Evolutionary conservation across 164 flowering plant genomes (phyloP).

Genomic region (Magnolia kwangsiensis): DNA sequence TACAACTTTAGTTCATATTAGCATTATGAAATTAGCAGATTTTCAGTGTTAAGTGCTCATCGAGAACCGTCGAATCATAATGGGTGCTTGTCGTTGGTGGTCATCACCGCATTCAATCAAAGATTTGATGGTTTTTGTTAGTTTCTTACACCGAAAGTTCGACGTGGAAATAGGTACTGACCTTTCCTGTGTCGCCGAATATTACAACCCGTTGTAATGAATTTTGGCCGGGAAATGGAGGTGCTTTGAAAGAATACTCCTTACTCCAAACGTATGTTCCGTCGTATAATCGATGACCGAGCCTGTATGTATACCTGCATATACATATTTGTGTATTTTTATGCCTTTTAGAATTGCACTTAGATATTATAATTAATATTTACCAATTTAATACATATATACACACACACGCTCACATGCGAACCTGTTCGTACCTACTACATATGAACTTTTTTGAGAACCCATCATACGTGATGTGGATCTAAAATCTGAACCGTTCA

Average conservation of each 20-base stretch:
- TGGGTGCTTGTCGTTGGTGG: background rate
- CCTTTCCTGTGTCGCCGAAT: constrained; percentile 95
- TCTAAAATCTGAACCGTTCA: too few relatives aligned
- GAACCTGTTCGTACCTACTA: too few relatives aligned
- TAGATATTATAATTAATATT: too few relatives aligned
- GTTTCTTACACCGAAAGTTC: background rate
- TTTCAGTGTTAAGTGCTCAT: background rate
- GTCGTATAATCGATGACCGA: constrained; percentile 60
- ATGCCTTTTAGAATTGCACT: background rate
- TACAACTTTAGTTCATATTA: background rate
- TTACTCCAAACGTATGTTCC: constrained; percentile 73
- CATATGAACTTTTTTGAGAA: too few relatives aligned
- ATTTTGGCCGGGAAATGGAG: constrained; percentile 81
- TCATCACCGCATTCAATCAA: background rate
- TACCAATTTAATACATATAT: background rate
- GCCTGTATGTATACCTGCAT: constrained; percentile 61
- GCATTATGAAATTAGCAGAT: background rate
- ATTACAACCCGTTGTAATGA: constrained; percentile 72
- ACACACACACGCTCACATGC: too few relatives aligned
- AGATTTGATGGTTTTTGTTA: background rate
- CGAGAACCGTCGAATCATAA: background rate
- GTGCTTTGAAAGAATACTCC: constrained; percentile 51
- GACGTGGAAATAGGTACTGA: constrained; percentile 4
- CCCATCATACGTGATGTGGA: too few relatives aligned
- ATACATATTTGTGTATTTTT: background rate